Percentiles rank a stretch among this genome's conserved stretches.
Conservation (phyloP, 768 basidiomycete species). For the Tulasnella sp. region DNA sequence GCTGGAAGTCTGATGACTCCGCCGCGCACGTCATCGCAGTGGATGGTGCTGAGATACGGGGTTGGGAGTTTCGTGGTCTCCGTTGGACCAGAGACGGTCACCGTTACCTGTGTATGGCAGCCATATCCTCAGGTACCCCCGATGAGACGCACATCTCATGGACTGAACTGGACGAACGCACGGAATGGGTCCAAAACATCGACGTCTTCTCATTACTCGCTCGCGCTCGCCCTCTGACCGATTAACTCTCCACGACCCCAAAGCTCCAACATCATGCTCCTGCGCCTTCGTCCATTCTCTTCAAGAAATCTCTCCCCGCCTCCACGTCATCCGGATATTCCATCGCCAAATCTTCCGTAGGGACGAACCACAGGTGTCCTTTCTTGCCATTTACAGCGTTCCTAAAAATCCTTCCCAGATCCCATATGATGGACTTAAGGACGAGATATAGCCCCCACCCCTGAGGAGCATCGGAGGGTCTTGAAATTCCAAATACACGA, state of each 20-base stretch:
- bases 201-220: neutral
- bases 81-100: neutral
- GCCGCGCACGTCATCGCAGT: neutral
- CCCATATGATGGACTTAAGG: neutral
- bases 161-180: neutral
- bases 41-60: neutral
- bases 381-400: neutral
- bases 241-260: neutral
- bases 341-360: neutral
- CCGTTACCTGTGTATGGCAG: conserved; percentile 9
- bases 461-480: too few species aligned
- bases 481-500: too few species aligned
- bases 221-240: neutral
- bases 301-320: neutral
- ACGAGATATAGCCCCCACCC: conserved; percentile 3
- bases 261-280: neutral
- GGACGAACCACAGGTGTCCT: neutral
- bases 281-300: neutral
- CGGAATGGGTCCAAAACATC: neutral
- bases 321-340: neutral
- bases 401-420: neutral
- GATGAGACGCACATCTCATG: neutral
- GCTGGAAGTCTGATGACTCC: neutral
- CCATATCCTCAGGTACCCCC: neutral
- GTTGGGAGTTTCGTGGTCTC: conserved; percentile 14